phyloP scores from a whole-genome alignment of 768 basidiomycete species.

The Fomitopsis serialis region DNA sequence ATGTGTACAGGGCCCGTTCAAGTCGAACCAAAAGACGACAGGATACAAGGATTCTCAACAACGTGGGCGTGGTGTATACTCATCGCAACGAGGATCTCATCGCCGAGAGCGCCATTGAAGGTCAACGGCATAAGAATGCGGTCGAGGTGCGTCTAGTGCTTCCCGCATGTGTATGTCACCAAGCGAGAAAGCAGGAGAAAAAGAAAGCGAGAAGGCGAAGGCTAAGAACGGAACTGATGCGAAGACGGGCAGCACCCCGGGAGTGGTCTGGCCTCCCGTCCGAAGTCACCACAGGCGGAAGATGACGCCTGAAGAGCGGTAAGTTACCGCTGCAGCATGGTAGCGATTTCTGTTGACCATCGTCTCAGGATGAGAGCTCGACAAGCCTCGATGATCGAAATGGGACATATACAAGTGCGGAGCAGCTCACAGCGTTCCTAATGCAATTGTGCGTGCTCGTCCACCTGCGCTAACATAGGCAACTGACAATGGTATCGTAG shows the following conservation, averaged over 20 bases:
- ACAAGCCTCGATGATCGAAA: conserved; percentile 54
- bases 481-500: conserved; percentile 6
- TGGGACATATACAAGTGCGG: conserved; percentile 51
- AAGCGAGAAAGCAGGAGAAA: conserved; percentile 13
- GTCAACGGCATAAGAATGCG: conserved; percentile 50
- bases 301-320: conserved; percentile 48
- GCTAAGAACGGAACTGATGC: conserved; percentile 10
- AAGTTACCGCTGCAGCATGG: conserved; percentile 12
- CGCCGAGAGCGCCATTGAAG: conserved; percentile 62
- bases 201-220: conserved; percentile 15
- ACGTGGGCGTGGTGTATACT: conserved; percentile 63
- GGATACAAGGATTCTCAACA: conserved; percentile 50
- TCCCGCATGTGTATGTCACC: conserved; percentile 18
- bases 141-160: conserved; percentile 34
- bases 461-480: not conserved
- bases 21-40: conserved; percentile 34
- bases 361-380: conserved; percentile 44
- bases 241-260: conserved; percentile 26
- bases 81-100: conserved; percentile 74
- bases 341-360: not conserved
- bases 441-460: conserved; percentile 59
- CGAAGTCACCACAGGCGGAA: conserved; percentile 50
- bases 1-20: conserved; percentile 28
- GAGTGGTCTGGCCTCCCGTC: conserved; percentile 63
- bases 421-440: conserved; percentile 46